Percentiles rank a stretch among this genome's conserved stretches.
Conservation (phyloP, 2,329 filamentous ascomycete species). For the Penicillium freii region DNA sequence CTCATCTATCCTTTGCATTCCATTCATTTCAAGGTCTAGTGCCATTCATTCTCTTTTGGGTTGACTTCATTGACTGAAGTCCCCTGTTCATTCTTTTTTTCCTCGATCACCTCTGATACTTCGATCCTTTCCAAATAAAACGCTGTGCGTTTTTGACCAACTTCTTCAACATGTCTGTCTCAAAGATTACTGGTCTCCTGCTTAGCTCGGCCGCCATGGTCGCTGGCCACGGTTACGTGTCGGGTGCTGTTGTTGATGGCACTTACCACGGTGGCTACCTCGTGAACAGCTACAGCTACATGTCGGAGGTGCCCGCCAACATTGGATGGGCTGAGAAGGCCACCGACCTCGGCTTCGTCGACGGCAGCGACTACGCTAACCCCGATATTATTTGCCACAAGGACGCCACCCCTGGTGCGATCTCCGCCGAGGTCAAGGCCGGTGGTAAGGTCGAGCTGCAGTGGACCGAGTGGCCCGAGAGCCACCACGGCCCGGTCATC, state of each 20-base stretch:
- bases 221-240: constrained; percentile 42
- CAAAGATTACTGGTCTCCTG: constrained; percentile 34
- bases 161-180: constrained; percentile 31
- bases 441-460: constrained; percentile 58
- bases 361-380: constrained; percentile 46
- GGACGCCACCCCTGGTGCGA: constrained; percentile 51
- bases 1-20: constrained; percentile 24
- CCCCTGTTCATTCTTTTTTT: constrained; percentile 32
- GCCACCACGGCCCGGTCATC: constrained; percentile 63
- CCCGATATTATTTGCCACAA: constrained; percentile 63
- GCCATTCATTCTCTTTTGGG: constrained; percentile 30
- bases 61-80: constrained; percentile 39
- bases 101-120: constrained; percentile 15
- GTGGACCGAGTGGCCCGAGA: constrained; percentile 66
- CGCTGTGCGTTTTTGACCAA: constrained; percentile 33
- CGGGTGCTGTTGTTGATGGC: constrained; percentile 37
- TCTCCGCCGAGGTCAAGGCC: constrained; percentile 58
- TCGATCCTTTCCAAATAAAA: constrained; percentile 19
- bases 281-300: constrained; percentile 36
- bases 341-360: constrained; percentile 56
- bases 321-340: constrained; percentile 57
- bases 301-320: constrained; percentile 38
- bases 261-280: constrained; percentile 44
- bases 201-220: constrained; percentile 39
- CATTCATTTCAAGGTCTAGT: constrained; percentile 35